A percentile compares a stretch with the other conserved stretches of the same genome.
Evolutionary conservation across 2,329 filamentous ascomycete genomes (phyloP).

Genomic region (Huntiella bhutanensis): DNA sequence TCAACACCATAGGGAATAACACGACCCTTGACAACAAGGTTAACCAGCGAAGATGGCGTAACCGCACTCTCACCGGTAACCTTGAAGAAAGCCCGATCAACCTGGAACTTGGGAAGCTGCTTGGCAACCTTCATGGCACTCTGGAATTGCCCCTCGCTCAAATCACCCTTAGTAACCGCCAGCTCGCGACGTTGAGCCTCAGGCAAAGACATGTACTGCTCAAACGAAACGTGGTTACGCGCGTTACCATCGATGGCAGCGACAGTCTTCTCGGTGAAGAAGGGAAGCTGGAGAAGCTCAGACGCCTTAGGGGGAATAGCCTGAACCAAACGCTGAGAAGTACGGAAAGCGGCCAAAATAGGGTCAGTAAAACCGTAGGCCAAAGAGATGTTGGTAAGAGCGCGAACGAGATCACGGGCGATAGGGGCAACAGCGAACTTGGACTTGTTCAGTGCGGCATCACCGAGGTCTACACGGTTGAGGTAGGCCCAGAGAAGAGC

Average conservation of each 20-base stretch:
- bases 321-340: slow-evolving; percentile 77
- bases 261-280: slow-evolving; percentile 53
- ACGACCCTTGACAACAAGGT: slow-evolving; percentile 85
- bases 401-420: slow-evolving; percentile 66
- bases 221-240: slow-evolving; percentile 57
- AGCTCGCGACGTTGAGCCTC: slow-evolving; percentile 54
- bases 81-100: slow-evolving; percentile 96
- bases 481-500: slow-evolving; percentile 91
- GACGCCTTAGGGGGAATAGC: slow-evolving; percentile 67
- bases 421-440: slow-evolving; percentile 83
- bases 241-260: slow-evolving; percentile 55
- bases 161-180: slow-evolving; percentile 48
- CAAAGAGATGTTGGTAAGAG: slow-evolving; percentile 70
- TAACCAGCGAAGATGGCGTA: slow-evolving; percentile 79
- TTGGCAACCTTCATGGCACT: slow-evolving; percentile 57
- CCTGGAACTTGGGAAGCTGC: slow-evolving; percentile 65
- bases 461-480: slow-evolving; percentile 68
- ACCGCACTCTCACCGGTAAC: slow-evolving; percentile 87
- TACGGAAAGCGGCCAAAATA: slow-evolving; percentile 62
- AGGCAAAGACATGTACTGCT: slow-evolving; percentile 74
- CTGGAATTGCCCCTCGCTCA: slow-evolving; percentile 60
- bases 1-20: slow-evolving; percentile 74
- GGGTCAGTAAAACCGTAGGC: slow-evolving; percentile 72
- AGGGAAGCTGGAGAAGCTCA: slow-evolving; percentile 76
- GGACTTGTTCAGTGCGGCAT: slow-evolving; percentile 56